Evolutionary conservation across 2,329 filamentous ascomycete genomes (phyloP), one percentile per base, ranked within the genome.

Genomic region (Penicillium sp.): DNA sequence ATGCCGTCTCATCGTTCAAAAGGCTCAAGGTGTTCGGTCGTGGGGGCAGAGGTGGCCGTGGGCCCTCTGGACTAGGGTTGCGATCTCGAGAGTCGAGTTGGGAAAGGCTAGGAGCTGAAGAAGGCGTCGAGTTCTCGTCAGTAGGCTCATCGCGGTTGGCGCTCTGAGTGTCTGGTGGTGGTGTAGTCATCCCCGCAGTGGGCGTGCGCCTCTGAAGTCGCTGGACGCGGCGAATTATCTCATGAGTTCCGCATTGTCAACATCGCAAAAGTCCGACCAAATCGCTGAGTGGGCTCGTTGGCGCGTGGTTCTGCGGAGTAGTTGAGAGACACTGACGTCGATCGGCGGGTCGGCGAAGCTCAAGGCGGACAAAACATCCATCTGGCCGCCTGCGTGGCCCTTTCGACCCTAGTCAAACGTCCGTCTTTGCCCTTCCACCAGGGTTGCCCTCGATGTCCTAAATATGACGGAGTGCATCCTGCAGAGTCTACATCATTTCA

Each of bases 31-130:
- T 74, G 37, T 72, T 76, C 22, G 79, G 79, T 49, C 81, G 75
- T 12, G 80, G 79, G 59, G 81, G 81, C 28, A 83, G 70, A 45
- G 80, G 76, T 31, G 81, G 81, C 28, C 76, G 76, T 52, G 69
- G 64, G 53, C 71, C 75, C 62, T 78, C 74, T 31, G 67, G 66
- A 56, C 70, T 72, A 22, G 60, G 47, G 37, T 67, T 70, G 45
- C 59, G 65, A 41, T 65, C 67, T 43, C 57, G 60, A 8, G 52
- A 53, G 3, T 51, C 51, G 25, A 48, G 45, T 61, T 63, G 66
- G 54, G 69, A 57, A 55, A 66, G 41, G 53, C 67, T 61, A 41
- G 42, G 41, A 39, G 57, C 56, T 31, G 58, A 49, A n/a, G 55
- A 50, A 51, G 62, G 38, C 14, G 57, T 55, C 43, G 52, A 59